These are phyloP conservation scores for Yueomyces sinensis DNA, from an alignment of 805 yeast genomes.

Conservation along the genomic window DNA sequence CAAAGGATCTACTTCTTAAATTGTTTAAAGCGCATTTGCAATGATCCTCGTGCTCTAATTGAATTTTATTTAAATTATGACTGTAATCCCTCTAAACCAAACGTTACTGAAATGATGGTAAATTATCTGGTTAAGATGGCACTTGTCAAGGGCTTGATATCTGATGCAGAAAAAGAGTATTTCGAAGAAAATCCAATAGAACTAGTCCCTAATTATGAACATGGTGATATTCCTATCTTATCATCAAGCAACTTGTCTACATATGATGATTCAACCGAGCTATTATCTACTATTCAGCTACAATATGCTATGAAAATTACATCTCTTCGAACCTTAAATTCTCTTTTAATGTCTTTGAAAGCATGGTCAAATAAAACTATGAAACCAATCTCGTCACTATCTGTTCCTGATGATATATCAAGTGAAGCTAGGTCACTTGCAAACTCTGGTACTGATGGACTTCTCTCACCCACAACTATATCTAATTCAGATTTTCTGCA, in stretches of 20 bases:
- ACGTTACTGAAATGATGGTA: slow-evolving; percentile 70
- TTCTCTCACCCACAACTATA: background rate
- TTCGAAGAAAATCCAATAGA: slow-evolving; percentile 38
- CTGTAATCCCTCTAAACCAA: slow-evolving; percentile 72
- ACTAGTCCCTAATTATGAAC: slow-evolving; percentile 61
- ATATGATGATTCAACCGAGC: slow-evolving; percentile 7
- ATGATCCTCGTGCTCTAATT: slow-evolving; percentile 79
- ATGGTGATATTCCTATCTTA: slow-evolving; percentile 60
- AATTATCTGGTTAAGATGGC: slow-evolving; percentile 62
- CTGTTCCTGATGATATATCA: slow-evolving; percentile 1
- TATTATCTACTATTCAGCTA: slow-evolving; percentile 42
- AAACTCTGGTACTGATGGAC: background rate
- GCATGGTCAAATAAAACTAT: slow-evolving; percentile 74
- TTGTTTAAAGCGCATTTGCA: slow-evolving; percentile 68
- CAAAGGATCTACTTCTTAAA: slow-evolving; percentile 81
- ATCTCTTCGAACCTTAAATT: slow-evolving; percentile 67
- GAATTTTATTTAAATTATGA: slow-evolving; percentile 93
- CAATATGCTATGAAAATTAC: slow-evolving; percentile 78
- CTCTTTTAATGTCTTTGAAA: slow-evolving; percentile 65
- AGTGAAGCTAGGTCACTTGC: slow-evolving; percentile 3
- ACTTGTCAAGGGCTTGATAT: slow-evolving; percentile 54
- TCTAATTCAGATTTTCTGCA: too few relatives aligned
- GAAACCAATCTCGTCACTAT: slow-evolving; percentile 11
- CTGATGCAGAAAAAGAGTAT: slow-evolving; percentile 49
- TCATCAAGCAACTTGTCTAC: slow-evolving; percentile 51